Conservation (phyloP, 768 basidiomycete genomes). For the Gautieria morchelliformis region DNA sequence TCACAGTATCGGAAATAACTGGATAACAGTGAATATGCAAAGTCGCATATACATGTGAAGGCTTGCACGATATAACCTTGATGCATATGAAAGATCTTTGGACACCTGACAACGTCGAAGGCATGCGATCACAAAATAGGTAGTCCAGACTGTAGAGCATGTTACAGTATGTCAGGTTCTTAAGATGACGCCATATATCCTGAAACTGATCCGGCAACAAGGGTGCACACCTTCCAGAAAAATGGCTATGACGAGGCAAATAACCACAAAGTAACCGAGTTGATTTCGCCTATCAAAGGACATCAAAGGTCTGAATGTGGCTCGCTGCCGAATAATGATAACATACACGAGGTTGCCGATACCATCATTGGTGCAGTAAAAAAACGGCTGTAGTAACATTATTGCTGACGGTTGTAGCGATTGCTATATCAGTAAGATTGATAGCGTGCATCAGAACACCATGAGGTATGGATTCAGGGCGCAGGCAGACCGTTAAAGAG, state of each 20-base stretch:
- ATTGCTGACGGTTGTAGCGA: not conserved
- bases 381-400: not conserved
- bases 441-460: not conserved
- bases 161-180: not conserved
- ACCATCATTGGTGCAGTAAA: not conserved
- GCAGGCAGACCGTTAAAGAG: not conserved
- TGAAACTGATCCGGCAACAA: not conserved
- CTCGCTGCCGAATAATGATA: not conserved
- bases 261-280: not conserved
- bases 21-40: not conserved
- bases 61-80: too few relatives aligned
- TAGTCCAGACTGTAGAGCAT: not conserved
- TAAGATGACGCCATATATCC: too few relatives aligned
- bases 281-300: not conserved
- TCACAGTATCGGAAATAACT: not conserved
- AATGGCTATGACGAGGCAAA: not conserved
- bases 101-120: not conserved
- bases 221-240: not conserved
- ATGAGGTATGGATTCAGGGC: not conserved
- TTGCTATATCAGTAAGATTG: not conserved
- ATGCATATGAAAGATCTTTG: not conserved
- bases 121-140: not conserved
- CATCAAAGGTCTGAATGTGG: not conserved
- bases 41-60: not conserved
- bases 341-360: not conserved